Conservation (phyloP, 371 early-diverging fungal genomes). For the Mortierella sp. region DNA sequence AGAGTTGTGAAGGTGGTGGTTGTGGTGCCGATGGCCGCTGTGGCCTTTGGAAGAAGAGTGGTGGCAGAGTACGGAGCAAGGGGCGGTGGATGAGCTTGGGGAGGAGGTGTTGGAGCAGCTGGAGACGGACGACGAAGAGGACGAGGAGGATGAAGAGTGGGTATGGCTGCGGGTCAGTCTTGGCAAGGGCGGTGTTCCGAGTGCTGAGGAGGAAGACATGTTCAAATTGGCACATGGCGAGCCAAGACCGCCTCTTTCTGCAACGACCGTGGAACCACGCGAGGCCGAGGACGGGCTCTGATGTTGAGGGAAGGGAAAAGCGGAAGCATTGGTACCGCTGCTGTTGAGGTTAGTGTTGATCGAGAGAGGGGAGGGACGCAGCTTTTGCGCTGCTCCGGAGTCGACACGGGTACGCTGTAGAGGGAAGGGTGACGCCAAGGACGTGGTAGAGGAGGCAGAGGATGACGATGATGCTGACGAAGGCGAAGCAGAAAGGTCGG, state of each 20-base stretch:
- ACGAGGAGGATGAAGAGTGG: slow-evolving; percentile 36
- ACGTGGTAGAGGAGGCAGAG: slow-evolving; percentile 7
- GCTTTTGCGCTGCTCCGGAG: slow-evolving; percentile 17
- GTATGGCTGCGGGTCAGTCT: slow-evolving; percentile 24
- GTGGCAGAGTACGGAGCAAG: slow-evolving; percentile 34
- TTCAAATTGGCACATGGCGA: slow-evolving; percentile 35
- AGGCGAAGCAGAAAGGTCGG: slow-evolving; percentile 22
- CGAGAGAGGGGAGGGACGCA: slow-evolving; percentile 44
- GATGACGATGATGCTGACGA: slow-evolving; percentile 9
- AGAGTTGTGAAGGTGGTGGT: not conserved
- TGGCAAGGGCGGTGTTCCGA: slow-evolving; percentile 27
- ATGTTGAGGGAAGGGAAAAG: slow-evolving; percentile 5
- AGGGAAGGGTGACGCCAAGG: slow-evolving; percentile 20
- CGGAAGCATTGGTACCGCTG: not conserved
- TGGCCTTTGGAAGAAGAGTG: slow-evolving; percentile 22
- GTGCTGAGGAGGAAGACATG: slow-evolving; percentile 2
- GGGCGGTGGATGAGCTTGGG: slow-evolving; percentile 32
- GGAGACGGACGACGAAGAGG: slow-evolving; percentile 19
- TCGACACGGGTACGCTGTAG: slow-evolving; percentile 12
- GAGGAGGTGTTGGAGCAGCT: slow-evolving; percentile 48
- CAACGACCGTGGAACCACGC: slow-evolving; percentile 14
- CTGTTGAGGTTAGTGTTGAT: slow-evolving; percentile 33
- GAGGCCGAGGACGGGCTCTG: slow-evolving; percentile 18
- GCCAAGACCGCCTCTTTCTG: slow-evolving; percentile 17
- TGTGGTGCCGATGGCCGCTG: slow-evolving; percentile 1